Evolutionary conservation across 768 basidiomycete species (phyloP), one percentile per base, ranked within the genome.

Genomic region (Mycena metata): DNA sequence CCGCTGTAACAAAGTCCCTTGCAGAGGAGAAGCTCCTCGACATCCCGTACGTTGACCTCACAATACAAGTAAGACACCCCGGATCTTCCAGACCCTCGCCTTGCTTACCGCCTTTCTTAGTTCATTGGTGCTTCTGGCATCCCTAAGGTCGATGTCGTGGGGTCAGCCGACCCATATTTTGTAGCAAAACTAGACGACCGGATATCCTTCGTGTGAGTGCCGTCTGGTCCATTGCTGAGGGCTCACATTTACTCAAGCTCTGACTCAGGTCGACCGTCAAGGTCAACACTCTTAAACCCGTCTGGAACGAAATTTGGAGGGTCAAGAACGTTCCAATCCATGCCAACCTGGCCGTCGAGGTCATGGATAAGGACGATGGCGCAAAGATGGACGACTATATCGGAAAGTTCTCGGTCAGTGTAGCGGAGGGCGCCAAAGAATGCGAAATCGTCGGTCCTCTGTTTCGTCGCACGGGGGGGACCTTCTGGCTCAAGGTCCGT

Each of bases 301-400:
- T 91, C 21, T 94, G 92, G 92, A 90, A 94, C 72, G 92, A 93
- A 74, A 69, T 82, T 11, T 94, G 93, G 93, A 79, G 81, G 39
- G 79, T 94, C 69, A 91, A 89, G 79, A 93, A 91, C 73, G 92
- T 94, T 16, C 92, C 93, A 0, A 76, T 75, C 6, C 84, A 80
- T n/a, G 91, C 91, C 10, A 82, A 80, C 26, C 77, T 94, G 10
- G 76, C 79, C 6, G 86, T 93, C n/a, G 79, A 85, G 47, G 81
- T 94, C n/a, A 77, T 88, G 64, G 91, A 92, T 76, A 92, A 93
- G 73, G 90, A 93, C 72, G 84, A 86, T 43, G 86, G 84, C 17
- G 78, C 81, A 0, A 76, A 85, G 39, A 82, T 82, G 7, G 91
- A 94, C 75, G 89, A 90, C 72, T 88, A 80, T 73, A 84, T 94